A percentile compares a stretch with the other conserved stretches of the same genome.
phyloP scores from a whole-genome alignment of 2,329 filamentous ascomycete species.

The Aspergillus persii region DNA sequence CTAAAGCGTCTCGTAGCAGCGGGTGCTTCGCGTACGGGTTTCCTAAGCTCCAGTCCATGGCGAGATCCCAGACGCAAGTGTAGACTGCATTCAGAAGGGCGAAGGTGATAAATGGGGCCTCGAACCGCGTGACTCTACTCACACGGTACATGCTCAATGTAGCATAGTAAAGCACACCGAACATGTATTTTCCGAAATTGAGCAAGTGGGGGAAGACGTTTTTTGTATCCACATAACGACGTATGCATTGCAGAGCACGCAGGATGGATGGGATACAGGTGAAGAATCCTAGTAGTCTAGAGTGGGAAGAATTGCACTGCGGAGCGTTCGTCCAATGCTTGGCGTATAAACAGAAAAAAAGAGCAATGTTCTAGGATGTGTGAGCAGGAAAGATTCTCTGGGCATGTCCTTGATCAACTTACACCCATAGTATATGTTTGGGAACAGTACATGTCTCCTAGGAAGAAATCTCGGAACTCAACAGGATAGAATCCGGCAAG shows the following conservation, averaged over 20 bases:
- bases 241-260: slow-evolving; percentile 85
- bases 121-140: slow-evolving; percentile 54
- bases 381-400: background rate
- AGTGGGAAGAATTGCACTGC: slow-evolving; percentile 83
- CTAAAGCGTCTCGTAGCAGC: slow-evolving; percentile 73
- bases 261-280: slow-evolving; percentile 79
- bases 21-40: slow-evolving; percentile 68
- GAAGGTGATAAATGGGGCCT: slow-evolving; percentile 73
- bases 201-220: slow-evolving; percentile 89
- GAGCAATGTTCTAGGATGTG: slow-evolving; percentile 68
- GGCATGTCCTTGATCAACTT: slow-evolving; percentile 36
- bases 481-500: slow-evolving; percentile 87
- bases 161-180: slow-evolving; percentile 77
- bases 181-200: slow-evolving; percentile 88
- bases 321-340: slow-evolving; percentile 68
- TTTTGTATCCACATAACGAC: slow-evolving; percentile 81
- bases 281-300: slow-evolving; percentile 81
- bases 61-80: slow-evolving; percentile 84
- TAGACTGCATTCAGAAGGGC: slow-evolving; percentile 82
- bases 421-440: slow-evolving; percentile 85
- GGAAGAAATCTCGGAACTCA: slow-evolving; percentile 95
- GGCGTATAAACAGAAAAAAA: slow-evolving; percentile 95
- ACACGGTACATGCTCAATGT: slow-evolving; percentile 82
- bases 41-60: slow-evolving; percentile 94
- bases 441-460: slow-evolving; percentile 97